phyloP scores from a whole-genome alignment of 495 filamentous ascomycete genomes.

The Mytilinidion resinicola region DNA sequence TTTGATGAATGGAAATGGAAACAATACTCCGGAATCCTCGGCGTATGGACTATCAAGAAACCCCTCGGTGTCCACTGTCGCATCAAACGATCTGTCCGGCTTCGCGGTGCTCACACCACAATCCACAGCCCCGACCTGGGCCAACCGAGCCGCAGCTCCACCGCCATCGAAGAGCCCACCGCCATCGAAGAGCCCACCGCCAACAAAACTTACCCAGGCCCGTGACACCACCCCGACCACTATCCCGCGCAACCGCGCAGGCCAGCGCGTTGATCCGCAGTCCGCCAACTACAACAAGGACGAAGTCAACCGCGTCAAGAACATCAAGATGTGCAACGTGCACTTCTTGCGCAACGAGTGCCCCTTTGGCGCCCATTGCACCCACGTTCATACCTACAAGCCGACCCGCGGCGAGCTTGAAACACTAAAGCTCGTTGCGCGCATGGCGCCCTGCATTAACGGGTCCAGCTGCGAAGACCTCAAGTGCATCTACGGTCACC shows the following conservation, averaged over 20 bases:
- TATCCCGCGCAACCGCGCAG: constrained; percentile 64
- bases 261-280: constrained; percentile 63
- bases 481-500: constrained; percentile 80
- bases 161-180: constrained; percentile 8
- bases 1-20: too few species aligned
- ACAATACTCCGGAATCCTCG: too few species aligned
- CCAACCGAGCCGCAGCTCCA: constrained; percentile 18
- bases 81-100: neutral
- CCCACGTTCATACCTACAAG: constrained; percentile 69
- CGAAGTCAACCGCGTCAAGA: constrained; percentile 55
- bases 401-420: constrained; percentile 59
- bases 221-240: neutral
- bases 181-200: too few species aligned
- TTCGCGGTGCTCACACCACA: neutral
- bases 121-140: constrained; percentile 9
- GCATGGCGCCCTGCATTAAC: constrained; percentile 71
- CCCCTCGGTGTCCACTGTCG: constrained; percentile 2
- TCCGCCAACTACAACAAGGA: constrained; percentile 50
- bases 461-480: constrained; percentile 67
- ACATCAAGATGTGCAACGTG: constrained; percentile 79
- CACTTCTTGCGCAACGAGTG: constrained; percentile 74
- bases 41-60: neutral
- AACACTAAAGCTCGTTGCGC: constrained; percentile 62
- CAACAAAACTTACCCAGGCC: constrained; percentile 8
- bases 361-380: constrained; percentile 62